These are phyloP conservation scores for Fusarium vanettenii DNA, from an alignment of 2,329 filamentous ascomycete species.

Conservation along the genomic window DNA sequence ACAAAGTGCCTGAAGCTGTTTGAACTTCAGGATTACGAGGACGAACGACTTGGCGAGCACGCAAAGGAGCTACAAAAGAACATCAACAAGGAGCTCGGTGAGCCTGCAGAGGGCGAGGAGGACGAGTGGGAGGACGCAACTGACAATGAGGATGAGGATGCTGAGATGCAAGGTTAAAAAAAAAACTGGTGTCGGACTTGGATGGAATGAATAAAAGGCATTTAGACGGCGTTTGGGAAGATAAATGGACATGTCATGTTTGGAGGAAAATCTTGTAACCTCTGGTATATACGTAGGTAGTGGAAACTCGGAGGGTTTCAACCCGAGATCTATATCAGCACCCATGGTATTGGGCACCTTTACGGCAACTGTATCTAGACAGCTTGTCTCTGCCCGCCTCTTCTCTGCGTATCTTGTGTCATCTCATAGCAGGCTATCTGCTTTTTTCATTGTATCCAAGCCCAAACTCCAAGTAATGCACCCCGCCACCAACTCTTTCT, in stretches of 20 bases:
- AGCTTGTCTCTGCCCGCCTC: not conserved
- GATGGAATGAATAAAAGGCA: slow-evolving; percentile 32
- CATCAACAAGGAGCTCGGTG: slow-evolving; percentile 74
- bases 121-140: slow-evolving; percentile 67
- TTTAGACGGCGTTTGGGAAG: slow-evolving; percentile 42
- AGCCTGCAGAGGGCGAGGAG: slow-evolving; percentile 64
- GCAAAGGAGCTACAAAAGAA: slow-evolving; percentile 75
- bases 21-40: slow-evolving; percentile 82
- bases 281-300: slow-evolving; percentile 29
- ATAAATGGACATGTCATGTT: slow-evolving; percentile 34
- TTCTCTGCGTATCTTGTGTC: slow-evolving; percentile 15
- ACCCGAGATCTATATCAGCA: slow-evolving; percentile 36
- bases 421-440: slow-evolving; percentile 12
- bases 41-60: slow-evolving; percentile 81
- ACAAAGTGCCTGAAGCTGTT: slow-evolving; percentile 85
- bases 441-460: slow-evolving; percentile 34
- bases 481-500: slow-evolving; percentile 14
- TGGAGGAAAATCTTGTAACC: slow-evolving; percentile 29
- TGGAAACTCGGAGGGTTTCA: slow-evolving; percentile 30
- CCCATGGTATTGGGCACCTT: slow-evolving; percentile 18
- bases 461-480: slow-evolving; percentile 45
- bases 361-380: not conserved
- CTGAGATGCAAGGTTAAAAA: slow-evolving; percentile 63
- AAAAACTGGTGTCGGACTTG: slow-evolving; percentile 17
- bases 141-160: slow-evolving; percentile 65